These are phyloP conservation scores for Candida golubevii DNA, from an alignment of 805 yeast species.

Conservation along the genomic window DNA sequence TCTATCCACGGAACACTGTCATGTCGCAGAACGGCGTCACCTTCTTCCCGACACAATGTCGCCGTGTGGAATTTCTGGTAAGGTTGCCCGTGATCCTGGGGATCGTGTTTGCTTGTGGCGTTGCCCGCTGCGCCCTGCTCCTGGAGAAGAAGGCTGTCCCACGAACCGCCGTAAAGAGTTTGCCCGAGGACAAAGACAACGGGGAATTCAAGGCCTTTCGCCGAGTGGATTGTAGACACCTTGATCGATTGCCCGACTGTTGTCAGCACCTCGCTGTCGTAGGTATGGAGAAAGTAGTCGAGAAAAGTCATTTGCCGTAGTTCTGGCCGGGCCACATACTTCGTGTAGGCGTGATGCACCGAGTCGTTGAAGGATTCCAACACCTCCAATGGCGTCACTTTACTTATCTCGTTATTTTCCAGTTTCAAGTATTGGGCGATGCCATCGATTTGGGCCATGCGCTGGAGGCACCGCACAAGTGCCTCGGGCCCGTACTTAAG, in stretches of 20 bases:
- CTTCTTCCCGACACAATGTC: too few relatives aligned
- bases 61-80: too few relatives aligned
- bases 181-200: slow-evolving; percentile 48
- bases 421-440: slow-evolving; percentile 3
- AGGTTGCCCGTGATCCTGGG: background rate
- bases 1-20: too few relatives aligned
- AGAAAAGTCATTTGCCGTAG: slow-evolving; percentile 22
- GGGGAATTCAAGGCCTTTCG: slow-evolving; percentile 74
- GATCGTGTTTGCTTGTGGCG: background rate
- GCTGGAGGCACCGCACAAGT: slow-evolving; percentile 10
- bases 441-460: slow-evolving; percentile 10
- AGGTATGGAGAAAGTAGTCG: slow-evolving; percentile 37
- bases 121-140: slow-evolving; percentile 1
- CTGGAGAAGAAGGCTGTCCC: slow-evolving; percentile 7
- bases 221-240: slow-evolving; percentile 66
- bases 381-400: slow-evolving; percentile 5
- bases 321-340: slow-evolving; percentile 6
- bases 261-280: slow-evolving; percentile 33
- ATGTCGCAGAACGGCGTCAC: background rate
- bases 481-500: slow-evolving; percentile 12
- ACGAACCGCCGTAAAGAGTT: slow-evolving; percentile 6
- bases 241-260: slow-evolving; percentile 36
- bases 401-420: slow-evolving; percentile 3
- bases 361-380: slow-evolving; percentile 15
- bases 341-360: slow-evolving; percentile 13